phyloP scores from a whole-genome alignment of 1,284 basidiomycete genomes.

The Leccinum fallax region DNA sequence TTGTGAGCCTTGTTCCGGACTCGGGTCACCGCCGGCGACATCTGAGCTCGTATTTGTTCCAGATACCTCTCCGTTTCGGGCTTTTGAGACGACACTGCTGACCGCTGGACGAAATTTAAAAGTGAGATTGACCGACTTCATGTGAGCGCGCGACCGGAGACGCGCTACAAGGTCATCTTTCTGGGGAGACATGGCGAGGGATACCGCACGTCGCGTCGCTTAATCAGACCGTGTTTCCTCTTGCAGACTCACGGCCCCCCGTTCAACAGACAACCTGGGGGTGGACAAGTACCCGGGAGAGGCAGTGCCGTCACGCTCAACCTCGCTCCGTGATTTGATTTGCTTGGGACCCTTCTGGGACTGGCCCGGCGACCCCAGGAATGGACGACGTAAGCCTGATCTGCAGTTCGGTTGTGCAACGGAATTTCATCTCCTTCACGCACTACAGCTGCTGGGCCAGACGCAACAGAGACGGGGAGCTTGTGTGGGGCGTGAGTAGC shows the following conservation, averaged over 20 bases:
- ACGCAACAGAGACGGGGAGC: conserved; percentile 67
- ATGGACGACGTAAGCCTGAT: conserved; percentile 58
- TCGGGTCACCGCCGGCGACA: neutral
- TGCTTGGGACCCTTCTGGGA: neutral
- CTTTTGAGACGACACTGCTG: conserved; percentile 49
- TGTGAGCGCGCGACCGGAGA: conserved; percentile 37
- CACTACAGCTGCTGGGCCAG: conserved; percentile 59
- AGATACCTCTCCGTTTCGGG: conserved; percentile 67
- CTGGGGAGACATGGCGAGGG: conserved; percentile 76
- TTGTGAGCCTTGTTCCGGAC: conserved; percentile 16
- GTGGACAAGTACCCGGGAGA: conserved; percentile 63
- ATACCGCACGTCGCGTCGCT: conserved; percentile 39
- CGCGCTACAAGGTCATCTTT: conserved; percentile 64
- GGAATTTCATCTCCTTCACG: conserved; percentile 1
- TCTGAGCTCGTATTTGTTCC: neutral
- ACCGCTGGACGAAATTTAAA: conserved; percentile 58
- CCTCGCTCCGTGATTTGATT: neutral
- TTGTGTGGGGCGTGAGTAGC: conserved; percentile 78
- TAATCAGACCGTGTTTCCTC: neutral
- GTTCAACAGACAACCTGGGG: conserved; percentile 68
- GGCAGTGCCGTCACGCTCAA: conserved; percentile 34
- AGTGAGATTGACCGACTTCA: conserved; percentile 49
- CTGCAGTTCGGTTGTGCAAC: neutral
- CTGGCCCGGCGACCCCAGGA: conserved; percentile 32
- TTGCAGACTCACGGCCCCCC: neutral